Percentiles rank a stretch among this genome's conserved stretches.
phyloP scores from a whole-genome alignment of 768 basidiomycete genomes.

The Cubamyces sp. region DNA sequence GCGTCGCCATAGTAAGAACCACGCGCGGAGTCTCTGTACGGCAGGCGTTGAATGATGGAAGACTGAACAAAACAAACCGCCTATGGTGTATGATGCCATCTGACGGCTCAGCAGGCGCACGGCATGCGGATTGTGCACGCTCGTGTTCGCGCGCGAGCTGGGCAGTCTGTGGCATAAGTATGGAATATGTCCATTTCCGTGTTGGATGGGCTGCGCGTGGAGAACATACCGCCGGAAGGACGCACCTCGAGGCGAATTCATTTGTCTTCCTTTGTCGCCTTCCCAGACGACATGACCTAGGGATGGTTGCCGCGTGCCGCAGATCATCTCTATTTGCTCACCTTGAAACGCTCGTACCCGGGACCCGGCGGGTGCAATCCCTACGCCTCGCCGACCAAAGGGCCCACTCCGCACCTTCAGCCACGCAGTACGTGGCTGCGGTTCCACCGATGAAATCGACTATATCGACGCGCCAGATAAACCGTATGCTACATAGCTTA shows the following conservation, averaged over 20 bases:
- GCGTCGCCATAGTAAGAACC: not conserved
- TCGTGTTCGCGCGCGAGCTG: not conserved
- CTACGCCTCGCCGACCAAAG: not conserved
- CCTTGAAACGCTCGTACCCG: not conserved
- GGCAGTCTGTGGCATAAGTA: constrained; percentile 6
- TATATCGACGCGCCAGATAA: constrained; percentile 5
- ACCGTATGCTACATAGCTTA: constrained; percentile 21
- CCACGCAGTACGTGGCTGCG: not conserved
- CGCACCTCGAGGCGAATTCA: constrained; percentile 9
- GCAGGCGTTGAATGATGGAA: not conserved
- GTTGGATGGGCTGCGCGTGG: constrained; percentile 1
- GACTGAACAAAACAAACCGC: not conserved
- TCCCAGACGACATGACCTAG: not conserved
- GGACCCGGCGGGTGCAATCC: not conserved
- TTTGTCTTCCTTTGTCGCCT: not conserved
- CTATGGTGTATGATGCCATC: not conserved
- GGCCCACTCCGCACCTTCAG: not conserved
- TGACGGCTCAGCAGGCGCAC: not conserved
- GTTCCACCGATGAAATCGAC: not conserved
- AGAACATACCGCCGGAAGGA: not conserved
- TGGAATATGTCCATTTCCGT: constrained; percentile 8
- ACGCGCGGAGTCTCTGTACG: not conserved
- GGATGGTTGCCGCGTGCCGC: not conserved
- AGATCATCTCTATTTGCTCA: constrained; percentile 10
- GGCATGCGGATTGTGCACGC: constrained; percentile 8